Conservation (phyloP, 306 rosid genomes). For the Aeschynomene evenia region DNA sequence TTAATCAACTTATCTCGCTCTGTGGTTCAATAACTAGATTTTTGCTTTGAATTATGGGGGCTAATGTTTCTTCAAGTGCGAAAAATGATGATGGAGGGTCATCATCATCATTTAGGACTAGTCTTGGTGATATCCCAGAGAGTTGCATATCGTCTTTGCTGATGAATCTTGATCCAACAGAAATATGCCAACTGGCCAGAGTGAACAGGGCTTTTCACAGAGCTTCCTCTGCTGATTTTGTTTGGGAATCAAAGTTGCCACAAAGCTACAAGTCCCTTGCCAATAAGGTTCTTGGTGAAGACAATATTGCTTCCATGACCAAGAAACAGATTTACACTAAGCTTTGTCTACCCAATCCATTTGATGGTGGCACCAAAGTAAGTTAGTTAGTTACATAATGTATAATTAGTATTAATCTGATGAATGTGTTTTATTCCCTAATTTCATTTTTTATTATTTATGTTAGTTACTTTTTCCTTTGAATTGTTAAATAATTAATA, state of each 20-base stretch:
- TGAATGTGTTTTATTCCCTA: not conserved
- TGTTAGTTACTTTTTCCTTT: not conserved
- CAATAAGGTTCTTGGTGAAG: conserved; percentile 31
- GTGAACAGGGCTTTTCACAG: conserved; percentile 56
- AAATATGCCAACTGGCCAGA: conserved; percentile 67
- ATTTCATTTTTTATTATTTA: not conserved
- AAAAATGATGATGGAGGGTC: conserved; percentile 16
- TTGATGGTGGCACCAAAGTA: conserved; percentile 62
- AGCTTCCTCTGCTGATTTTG: conserved; percentile 75
- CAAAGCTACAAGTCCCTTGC: conserved; percentile 54
- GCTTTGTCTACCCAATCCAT: conserved; percentile 53
- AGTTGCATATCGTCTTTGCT: conserved; percentile 63
- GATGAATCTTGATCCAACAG: conserved; percentile 63
- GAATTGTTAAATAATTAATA: not conserved
- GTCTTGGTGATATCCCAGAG: conserved; percentile 77
- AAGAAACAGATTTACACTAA: conserved; percentile 63
- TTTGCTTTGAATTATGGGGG: conserved; percentile 53
- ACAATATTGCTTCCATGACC: conserved; percentile 20
- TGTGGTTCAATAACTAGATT: no score
- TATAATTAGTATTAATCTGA: not conserved
- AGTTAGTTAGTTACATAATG: not conserved
- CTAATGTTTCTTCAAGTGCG: conserved; percentile 43
- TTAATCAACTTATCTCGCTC: no score
- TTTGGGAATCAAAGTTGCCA: conserved; percentile 82
- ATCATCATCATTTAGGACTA: conserved; percentile 23